A percentile compares a stretch with the other conserved stretches of the same genome.
phyloP scores from a whole-genome alignment of 2,329 filamentous ascomycete genomes.

The Kalmusia sp. region DNA sequence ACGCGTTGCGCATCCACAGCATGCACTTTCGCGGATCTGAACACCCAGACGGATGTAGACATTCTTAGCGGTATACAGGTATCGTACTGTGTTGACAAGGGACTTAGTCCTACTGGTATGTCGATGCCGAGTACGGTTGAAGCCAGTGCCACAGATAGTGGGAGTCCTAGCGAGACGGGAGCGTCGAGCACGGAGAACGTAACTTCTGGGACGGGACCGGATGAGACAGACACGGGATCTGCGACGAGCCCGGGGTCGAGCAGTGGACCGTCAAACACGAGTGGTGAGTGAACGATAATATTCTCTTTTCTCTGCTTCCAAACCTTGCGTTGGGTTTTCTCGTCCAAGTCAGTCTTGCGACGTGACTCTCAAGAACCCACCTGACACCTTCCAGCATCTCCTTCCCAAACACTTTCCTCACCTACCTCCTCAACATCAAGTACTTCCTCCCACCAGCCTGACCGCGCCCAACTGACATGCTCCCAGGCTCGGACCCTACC shows the following conservation, averaged over 20 bases:
- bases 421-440: background rate
- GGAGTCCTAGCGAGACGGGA: conserved; percentile 8
- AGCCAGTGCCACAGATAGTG: conserved; percentile 9
- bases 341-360: background rate
- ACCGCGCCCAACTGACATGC: too few relatives aligned
- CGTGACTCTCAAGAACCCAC: background rate
- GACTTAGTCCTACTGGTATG: conserved; percentile 17
- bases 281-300: background rate
- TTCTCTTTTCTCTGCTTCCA: background rate
- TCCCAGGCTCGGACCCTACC: too few relatives aligned
- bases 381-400: background rate
- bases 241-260: conserved; percentile 6
- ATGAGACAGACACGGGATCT: too few relatives aligned
- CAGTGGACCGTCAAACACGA: background rate
- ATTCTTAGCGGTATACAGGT: conserved; percentile 18
- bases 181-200: background rate
- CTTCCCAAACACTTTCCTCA: background rate
- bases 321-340: background rate
- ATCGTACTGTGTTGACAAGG: conserved; percentile 18
- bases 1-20: conserved; percentile 15
- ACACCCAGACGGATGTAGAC: conserved; percentile 19
- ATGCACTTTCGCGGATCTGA: conserved; percentile 24
- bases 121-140: conserved; percentile 14
- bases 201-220: background rate
- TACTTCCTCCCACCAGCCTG: background rate